A percentile compares a stretch with the other conserved stretches of the same genome.
phyloP scores from a whole-genome alignment of 2,329 filamentous ascomycete genomes.

The Fusarium duplospermum region DNA sequence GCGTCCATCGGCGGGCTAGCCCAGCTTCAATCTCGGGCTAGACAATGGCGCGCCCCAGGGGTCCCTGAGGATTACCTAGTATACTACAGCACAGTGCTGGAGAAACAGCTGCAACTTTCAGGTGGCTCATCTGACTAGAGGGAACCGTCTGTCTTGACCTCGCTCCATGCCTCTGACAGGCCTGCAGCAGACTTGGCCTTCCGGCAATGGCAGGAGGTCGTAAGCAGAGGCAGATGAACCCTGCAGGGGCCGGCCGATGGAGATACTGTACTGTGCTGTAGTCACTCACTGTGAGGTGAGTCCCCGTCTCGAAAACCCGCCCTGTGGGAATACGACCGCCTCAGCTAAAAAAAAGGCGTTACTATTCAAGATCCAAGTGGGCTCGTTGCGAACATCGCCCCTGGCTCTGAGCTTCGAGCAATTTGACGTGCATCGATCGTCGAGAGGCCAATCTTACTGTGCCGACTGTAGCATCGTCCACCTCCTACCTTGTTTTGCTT shows the following conservation, averaged over 20 bases:
- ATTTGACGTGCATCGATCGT: slow-evolving; percentile 43
- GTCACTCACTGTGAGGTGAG: neutral
- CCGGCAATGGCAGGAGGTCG: slow-evolving; percentile 31
- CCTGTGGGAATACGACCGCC: slow-evolving; percentile 5
- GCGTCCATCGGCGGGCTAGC: slow-evolving; percentile 16
- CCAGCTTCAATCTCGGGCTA: slow-evolving; percentile 23
- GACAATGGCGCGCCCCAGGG: slow-evolving; percentile 4
- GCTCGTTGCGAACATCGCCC: slow-evolving; percentile 22
- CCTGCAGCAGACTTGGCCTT: slow-evolving; percentile 12
- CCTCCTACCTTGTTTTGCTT: neutral
- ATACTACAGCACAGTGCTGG: slow-evolving; percentile 7
- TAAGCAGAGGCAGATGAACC: slow-evolving; percentile 23
- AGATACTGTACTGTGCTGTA: neutral
- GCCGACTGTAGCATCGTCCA: neutral
- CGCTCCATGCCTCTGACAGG: slow-evolving; percentile 16
- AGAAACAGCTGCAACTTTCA: slow-evolving; percentile 36
- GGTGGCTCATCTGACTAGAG: slow-evolving; percentile 37
- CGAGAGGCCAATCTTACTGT: slow-evolving; percentile 28
- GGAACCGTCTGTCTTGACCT: slow-evolving; percentile 25
- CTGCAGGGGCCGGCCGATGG: slow-evolving; percentile 26
- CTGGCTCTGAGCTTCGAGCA: slow-evolving; percentile 16
- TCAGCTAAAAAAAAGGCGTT: slow-evolving; percentile 38
- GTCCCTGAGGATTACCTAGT: slow-evolving; percentile 1
- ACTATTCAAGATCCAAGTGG: slow-evolving; percentile 19
- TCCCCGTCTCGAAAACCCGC: slow-evolving; percentile 14